Evolutionary conservation across 768 basidiomycete species (phyloP).

Genomic region (Macrolepiota fuliginosa): DNA sequence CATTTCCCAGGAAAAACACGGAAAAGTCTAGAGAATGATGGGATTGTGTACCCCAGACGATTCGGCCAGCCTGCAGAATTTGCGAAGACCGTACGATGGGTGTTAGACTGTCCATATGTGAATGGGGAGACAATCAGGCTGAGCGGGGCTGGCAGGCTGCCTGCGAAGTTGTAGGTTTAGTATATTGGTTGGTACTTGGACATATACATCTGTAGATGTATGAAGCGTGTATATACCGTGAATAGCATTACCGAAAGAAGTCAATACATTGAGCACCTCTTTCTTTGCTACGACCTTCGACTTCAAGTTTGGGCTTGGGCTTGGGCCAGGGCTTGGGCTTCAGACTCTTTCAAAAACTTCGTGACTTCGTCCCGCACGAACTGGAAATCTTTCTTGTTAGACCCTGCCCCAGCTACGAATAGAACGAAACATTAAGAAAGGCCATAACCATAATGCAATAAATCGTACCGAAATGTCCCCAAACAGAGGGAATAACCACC

Average conservation of each 20-base stretch:
- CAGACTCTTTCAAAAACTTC: constrained; percentile 39
- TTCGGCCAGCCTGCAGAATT: constrained; percentile 50
- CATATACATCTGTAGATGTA: neutral
- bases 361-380: constrained; percentile 44
- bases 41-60: constrained; percentile 41
- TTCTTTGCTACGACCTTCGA: too few species aligned
- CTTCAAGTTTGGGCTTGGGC: neutral
- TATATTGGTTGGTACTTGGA: neutral
- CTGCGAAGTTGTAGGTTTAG: constrained; percentile 30
- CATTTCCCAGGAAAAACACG: constrained; percentile 34
- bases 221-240: neutral
- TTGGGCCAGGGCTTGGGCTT: neutral
- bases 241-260: neutral
- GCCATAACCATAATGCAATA: neutral
- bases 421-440: neutral
- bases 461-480: constrained; percentile 54
- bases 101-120: constrained; percentile 49
- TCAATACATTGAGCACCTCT: too few species aligned
- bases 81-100: constrained; percentile 46
- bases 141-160: constrained; percentile 41
- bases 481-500: constrained; percentile 52
- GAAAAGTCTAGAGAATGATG: constrained; percentile 36
- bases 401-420: constrained; percentile 40
- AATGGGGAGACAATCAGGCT: constrained; percentile 53
- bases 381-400: constrained; percentile 34